phyloP scores from a whole-genome alignment of 2,329 filamentous ascomycete species.

The Exophiala spinifera region DNA sequence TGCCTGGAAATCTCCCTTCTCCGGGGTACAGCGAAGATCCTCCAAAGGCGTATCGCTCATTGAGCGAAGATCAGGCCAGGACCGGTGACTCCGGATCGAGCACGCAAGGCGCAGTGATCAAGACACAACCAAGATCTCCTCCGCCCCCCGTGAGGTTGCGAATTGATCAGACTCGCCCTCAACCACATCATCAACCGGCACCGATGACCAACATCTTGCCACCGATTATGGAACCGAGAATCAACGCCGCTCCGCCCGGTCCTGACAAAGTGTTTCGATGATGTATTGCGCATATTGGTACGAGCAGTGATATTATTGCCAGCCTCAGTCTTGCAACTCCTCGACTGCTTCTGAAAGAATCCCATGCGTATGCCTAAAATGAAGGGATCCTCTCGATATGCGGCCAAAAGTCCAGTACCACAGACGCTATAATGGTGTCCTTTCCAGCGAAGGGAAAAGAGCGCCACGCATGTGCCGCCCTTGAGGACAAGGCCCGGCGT shows the following conservation, averaged over 20 bases:
- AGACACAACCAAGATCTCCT: neutral
- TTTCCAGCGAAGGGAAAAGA: too few species aligned
- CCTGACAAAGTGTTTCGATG: neutral
- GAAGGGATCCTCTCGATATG: too few species aligned
- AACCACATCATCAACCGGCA: neutral
- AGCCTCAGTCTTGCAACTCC: neutral
- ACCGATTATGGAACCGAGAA: neutral
- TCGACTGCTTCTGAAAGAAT: too few species aligned
- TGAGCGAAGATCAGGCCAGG: neutral
- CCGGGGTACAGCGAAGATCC: conserved; percentile 4
- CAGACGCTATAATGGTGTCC: too few species aligned
- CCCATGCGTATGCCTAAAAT: too few species aligned
- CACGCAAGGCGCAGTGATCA: neutral
- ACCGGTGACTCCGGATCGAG: neutral
- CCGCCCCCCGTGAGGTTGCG: neutral
- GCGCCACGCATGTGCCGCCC: too few species aligned
- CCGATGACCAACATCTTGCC: neutral
- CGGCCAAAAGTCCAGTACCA: too few species aligned
- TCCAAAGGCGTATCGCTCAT: too few species aligned
- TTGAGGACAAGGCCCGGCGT: too few species aligned
- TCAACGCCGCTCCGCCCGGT: neutral
- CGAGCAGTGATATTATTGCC: neutral
- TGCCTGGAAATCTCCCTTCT: conserved; percentile 6
- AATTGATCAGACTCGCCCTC: neutral
- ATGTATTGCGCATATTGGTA: neutral